Percentiles rank a stretch among this genome's conserved stretches.
Conservation (phyloP, 2,329 filamentous ascomycete genomes). For the Karstenula rhodostoma region DNA sequence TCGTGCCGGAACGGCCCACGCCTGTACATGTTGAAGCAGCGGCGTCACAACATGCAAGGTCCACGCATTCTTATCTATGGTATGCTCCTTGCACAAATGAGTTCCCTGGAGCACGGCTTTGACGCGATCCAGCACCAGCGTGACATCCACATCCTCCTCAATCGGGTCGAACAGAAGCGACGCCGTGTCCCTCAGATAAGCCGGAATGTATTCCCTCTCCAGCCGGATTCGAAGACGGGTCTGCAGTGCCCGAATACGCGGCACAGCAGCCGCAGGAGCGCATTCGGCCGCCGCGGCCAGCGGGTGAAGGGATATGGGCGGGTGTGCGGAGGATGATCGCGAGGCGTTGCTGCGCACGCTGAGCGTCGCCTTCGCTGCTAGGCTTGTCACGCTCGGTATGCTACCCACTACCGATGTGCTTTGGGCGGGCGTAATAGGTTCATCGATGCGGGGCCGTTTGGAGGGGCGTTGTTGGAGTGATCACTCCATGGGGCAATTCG, state of each 20-base stretch:
- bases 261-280: slow-evolving; percentile 13
- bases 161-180: slow-evolving; percentile 14
- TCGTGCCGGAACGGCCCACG: slow-evolving; percentile 2
- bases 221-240: slow-evolving; percentile 9
- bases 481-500: too few relatives aligned
- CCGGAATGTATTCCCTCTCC: slow-evolving; percentile 8
- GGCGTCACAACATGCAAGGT: slow-evolving; percentile 11
- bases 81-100: slow-evolving; percentile 2
- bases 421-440: too few relatives aligned
- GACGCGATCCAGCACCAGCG: slow-evolving; percentile 10
- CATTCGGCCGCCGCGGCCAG: too few relatives aligned
- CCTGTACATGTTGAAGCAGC: slow-evolving; percentile 14
- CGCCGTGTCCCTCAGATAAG: slow-evolving; percentile 14
- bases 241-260: slow-evolving; percentile 13
- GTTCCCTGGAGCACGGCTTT: slow-evolving; percentile 10
- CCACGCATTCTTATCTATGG: background rate
- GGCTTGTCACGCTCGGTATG: too few relatives aligned
- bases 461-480: too few relatives aligned
- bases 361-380: too few relatives aligned
- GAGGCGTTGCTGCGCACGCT: too few relatives aligned
- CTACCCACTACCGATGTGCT: too few relatives aligned
- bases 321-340: too few relatives aligned
- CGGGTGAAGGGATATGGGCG: too few relatives aligned
- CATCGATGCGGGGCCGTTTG: too few relatives aligned
- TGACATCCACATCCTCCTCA: slow-evolving; percentile 4